phyloP scores from a whole-genome alignment of 345 rosid species.

The Ricinus communis region DNA sequence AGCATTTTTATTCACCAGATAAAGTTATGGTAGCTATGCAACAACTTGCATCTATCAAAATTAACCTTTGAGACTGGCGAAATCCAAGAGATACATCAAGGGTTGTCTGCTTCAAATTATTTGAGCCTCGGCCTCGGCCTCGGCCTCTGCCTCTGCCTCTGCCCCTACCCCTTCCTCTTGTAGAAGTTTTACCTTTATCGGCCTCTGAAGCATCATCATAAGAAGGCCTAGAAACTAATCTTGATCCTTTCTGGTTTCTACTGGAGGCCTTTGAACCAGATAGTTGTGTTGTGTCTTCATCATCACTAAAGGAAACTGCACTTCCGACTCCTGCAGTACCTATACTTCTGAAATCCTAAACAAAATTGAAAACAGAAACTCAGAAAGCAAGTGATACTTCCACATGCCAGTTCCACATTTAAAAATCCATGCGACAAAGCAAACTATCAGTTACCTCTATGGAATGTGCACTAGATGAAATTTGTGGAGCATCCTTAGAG shows the following conservation, averaged over 20 bases:
- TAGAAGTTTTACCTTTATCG: constrained; percentile 61
- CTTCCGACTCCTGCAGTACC: constrained; percentile 49
- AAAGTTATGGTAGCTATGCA: not conserved
- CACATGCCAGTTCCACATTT: constrained; percentile 5
- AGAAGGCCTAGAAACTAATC: constrained; percentile 46
- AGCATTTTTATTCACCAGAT: not conserved
- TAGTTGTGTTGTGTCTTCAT: constrained; percentile 66
- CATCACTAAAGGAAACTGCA: constrained; percentile 83
- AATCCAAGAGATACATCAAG: constrained; percentile 71
- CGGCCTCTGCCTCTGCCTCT: constrained; percentile 47
- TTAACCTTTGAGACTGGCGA: constrained; percentile 78
- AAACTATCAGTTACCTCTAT: constrained; percentile 47
- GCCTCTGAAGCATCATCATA: constrained; percentile 36
- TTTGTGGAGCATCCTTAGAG: constrained; percentile 53
- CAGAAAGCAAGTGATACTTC: constrained; percentile 16
- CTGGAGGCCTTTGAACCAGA: constrained; percentile 47
- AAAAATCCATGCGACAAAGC: constrained; percentile 7
- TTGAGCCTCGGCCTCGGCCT: constrained; percentile 61
- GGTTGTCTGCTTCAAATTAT: constrained; percentile 81
- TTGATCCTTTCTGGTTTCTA: constrained; percentile 62
- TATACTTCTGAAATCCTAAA: constrained; percentile 53
- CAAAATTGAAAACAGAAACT: constrained; percentile 17
- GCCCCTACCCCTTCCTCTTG: constrained; percentile 87
- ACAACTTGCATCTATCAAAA: constrained; percentile 1
- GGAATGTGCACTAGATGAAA: constrained; percentile 50